Conservation (phyloP, 106 monocot species). For the Ottelia alismoides region DNA sequence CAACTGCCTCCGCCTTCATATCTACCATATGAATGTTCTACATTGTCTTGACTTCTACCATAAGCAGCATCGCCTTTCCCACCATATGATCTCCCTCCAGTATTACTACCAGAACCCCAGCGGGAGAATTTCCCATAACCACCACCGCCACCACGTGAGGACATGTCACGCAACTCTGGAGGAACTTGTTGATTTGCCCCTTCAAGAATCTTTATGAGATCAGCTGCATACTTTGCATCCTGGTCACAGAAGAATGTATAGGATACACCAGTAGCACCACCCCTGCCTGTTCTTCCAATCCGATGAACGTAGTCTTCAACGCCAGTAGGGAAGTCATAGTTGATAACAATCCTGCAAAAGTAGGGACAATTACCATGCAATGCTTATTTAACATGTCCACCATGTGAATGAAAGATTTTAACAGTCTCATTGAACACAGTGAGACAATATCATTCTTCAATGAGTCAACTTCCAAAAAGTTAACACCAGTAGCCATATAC, state of each 20-base stretch:
- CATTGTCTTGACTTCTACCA: slow-evolving; percentile 22
- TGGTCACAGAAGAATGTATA: slow-evolving; percentile 80
- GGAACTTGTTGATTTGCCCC: slow-evolving; percentile 60
- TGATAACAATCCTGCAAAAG: slow-evolving; percentile 80
- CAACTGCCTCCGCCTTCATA: too few relatives aligned
- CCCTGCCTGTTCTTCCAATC: slow-evolving; percentile 77
- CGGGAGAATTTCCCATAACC: slow-evolving; percentile 37
- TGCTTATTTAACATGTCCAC: too few relatives aligned
- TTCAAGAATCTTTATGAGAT: slow-evolving; percentile 63
- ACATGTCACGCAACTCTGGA: slow-evolving; percentile 43
- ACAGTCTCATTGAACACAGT: too few relatives aligned
- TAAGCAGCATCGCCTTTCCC: neutral
- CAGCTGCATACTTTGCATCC: slow-evolving; percentile 62
- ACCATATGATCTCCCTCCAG: slow-evolving; percentile 9
- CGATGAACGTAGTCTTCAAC: slow-evolving; percentile 84
- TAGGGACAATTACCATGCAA: too few relatives aligned
- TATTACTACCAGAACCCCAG: slow-evolving; percentile 33
- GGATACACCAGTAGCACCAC: slow-evolving; percentile 58
- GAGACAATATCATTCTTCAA: too few relatives aligned
- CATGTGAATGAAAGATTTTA: too few relatives aligned
- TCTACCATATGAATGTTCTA: too few relatives aligned
- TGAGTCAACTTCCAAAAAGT: too few relatives aligned
- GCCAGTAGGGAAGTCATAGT: slow-evolving; percentile 77
- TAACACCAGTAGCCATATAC: too few relatives aligned
- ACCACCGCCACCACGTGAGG: slow-evolving; percentile 37